Evolutionary conservation across 805 yeast species (phyloP).

Genomic region (Wickerhamiella allomyrinae): DNA sequence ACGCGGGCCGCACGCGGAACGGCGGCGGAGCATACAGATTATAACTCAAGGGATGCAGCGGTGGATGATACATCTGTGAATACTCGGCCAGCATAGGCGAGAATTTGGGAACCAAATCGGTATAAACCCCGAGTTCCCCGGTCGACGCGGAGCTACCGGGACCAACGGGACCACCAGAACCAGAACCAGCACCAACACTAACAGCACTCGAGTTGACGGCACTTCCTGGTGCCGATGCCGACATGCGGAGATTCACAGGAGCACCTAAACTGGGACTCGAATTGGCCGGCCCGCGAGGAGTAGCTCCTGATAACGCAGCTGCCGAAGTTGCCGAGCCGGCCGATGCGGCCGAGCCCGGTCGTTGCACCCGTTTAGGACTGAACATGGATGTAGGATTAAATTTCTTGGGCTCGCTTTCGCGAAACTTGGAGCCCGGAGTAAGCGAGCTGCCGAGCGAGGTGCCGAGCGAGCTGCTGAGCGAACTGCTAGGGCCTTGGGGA

Average conservation of each 20-base stretch:
- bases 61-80: conserved; percentile 16
- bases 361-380: conserved; percentile 1
- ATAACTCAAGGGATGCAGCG: conserved; percentile 40
- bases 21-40: conserved; percentile 86
- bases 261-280: no score
- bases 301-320: no score
- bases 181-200: background rate
- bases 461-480: background rate
- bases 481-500: background rate
- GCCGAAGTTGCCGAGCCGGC: no score
- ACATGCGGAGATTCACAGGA: no score
- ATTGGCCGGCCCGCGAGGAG: no score
- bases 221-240: no score
- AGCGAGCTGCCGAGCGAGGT: background rate
- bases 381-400: conserved; percentile 4
- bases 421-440: background rate
- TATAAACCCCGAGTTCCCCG: background rate
- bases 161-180: background rate
- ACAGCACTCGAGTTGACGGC: no score
- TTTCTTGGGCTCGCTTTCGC: conserved; percentile 2
- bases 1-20: conserved; percentile 32
- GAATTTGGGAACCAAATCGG: conserved; percentile 1
- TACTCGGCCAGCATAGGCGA: conserved; percentile 1
- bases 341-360: no score
- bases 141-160: background rate